Evolutionary conservation across 768 basidiomycete genomes (phyloP).

Genomic region (Pseudohyphozyma bogoriensis): DNA sequence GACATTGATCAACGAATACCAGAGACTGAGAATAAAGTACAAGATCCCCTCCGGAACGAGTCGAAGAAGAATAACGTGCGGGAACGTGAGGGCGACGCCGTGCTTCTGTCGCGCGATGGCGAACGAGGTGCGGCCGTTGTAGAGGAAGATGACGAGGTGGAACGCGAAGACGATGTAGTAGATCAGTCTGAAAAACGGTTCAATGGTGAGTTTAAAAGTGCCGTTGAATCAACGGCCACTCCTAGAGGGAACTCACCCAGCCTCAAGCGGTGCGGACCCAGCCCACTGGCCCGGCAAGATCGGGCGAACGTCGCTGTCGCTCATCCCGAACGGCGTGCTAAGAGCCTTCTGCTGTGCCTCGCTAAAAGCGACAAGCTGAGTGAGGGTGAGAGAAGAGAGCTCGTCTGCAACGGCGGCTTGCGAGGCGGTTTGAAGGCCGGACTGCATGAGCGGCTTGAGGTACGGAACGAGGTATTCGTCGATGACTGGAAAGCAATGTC

Average conservation of each 20-base stretch:
- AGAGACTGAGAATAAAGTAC: constrained; percentile 34
- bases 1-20: constrained; percentile 33
- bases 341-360: constrained; percentile 34
- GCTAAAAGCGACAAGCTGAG: constrained; percentile 27
- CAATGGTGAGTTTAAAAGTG: not conserved
- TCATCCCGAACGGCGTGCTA: constrained; percentile 34
- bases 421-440: constrained; percentile 28
- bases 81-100: not conserved
- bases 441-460: constrained; percentile 26
- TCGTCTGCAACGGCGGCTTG: constrained; percentile 28
- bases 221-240: not conserved
- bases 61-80: not conserved
- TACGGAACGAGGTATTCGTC: constrained; percentile 34
- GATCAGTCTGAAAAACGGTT: too few species aligned
- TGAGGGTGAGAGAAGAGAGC: constrained; percentile 29
- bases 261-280: constrained; percentile 37
- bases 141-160: constrained; percentile 30
- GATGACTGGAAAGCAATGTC: too few species aligned
- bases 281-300: constrained; percentile 33
- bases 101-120: not conserved
- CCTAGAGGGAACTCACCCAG: constrained; percentile 10
- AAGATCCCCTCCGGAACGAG: constrained; percentile 25
- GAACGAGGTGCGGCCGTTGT: constrained; percentile 14
- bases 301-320: constrained; percentile 32
- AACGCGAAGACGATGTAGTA: constrained; percentile 37